Conservation (phyloP, 2,329 filamentous ascomycete genomes). For the Phaeosphaeriaceae sp. region DNA sequence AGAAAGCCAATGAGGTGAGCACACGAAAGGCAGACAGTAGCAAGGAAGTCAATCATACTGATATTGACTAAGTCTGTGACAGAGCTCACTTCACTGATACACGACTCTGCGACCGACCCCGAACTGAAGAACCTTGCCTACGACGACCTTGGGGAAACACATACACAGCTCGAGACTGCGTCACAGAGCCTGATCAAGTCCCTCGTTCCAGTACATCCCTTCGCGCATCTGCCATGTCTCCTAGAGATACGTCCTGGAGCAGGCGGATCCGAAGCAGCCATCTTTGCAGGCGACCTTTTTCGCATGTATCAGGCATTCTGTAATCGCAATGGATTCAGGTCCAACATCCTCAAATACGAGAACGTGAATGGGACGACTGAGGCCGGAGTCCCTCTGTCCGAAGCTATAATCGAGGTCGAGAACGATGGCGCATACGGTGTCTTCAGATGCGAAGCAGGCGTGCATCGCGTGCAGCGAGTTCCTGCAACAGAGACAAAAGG, state of each 20-base stretch:
- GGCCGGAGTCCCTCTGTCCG: conserved; percentile 75
- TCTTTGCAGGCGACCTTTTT: conserved; percentile 87
- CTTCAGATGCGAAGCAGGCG: conserved; percentile 87
- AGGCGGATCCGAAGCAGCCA: conserved; percentile 87
- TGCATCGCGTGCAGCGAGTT: conserved; percentile 93
- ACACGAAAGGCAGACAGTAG: conserved; percentile 1
- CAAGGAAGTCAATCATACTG: conserved; percentile 16
- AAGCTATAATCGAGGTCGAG: conserved; percentile 86
- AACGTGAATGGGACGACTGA: conserved; percentile 69
- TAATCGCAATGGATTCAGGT: conserved; percentile 70
- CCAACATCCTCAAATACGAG: conserved; percentile 81
- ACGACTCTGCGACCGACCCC: conserved; percentile 68
- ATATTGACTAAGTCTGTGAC: conserved; percentile 56
- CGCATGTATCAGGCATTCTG: conserved; percentile 91
- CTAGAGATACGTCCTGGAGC: conserved; percentile 92
- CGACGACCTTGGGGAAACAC: conserved; percentile 75
- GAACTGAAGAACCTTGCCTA: conserved; percentile 67
- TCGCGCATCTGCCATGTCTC: conserved; percentile 87
- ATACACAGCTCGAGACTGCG: conserved; percentile 67
- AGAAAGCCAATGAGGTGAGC: conserved; percentile 64
- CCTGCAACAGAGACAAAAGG: conserved; percentile 91
- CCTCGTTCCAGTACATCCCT: conserved; percentile 87
- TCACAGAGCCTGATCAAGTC: conserved; percentile 75
- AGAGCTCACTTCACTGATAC: conserved; percentile 79
- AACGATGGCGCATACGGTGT: conserved; percentile 79